Base-by-base conservation (phyloP, 495 filamentous ascomycete genomes). In the Podospora pseudoanserina region DNA sequence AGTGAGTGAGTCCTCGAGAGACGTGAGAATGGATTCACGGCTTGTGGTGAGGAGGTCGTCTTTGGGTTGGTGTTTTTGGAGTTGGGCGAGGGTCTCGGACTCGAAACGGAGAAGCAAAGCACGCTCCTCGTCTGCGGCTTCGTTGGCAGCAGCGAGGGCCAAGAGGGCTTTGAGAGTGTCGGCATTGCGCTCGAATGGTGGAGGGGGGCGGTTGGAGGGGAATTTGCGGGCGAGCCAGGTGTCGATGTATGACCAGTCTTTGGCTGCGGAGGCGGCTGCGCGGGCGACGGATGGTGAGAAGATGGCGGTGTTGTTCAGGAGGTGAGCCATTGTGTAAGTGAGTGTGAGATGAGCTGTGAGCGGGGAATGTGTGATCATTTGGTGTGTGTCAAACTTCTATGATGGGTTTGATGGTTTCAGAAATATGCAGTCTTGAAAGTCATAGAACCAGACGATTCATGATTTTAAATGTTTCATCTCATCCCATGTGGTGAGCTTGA, bases 181-280 rank as follows among this genome's bases (percentile, higher is more conserved):
- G 59, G 88, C 84, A 74, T 94, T 97, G 71, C 92, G 88, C 78
- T 97, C 94, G 77, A 96, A 95, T 5, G 82, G 72, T 1, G 90
- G 87, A 7, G 83, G 78, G 13, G 72, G 49, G 7, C 76, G 67
- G 66, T 71, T 64, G 53, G 69, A 58, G 55, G 55, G 70, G 74
- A 89, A 93, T 70, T 91, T 89, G 60, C 84, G 81, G 30, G 78
- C 74, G 3, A 97, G 87, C 92, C 94, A 97, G 78, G 82, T 79
- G 81, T 96, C 91, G 72, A 96, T 83, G 73, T 90, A 92, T 65
- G 88, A 86, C 94, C 93, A 97, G 82, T 97, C 93, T 75, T 92
- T 91, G 60, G 91, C 90, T 13, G 80, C 86, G 71, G 75, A 86
- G 74, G 80, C 84, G 73, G 87, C 87, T 54, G 87, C 85, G 63